Percentiles rank a stretch among this genome's conserved stretches.
Conservation (phyloP, 345 rosid genomes). For the Psidium friedrichsthalianum region DNA sequence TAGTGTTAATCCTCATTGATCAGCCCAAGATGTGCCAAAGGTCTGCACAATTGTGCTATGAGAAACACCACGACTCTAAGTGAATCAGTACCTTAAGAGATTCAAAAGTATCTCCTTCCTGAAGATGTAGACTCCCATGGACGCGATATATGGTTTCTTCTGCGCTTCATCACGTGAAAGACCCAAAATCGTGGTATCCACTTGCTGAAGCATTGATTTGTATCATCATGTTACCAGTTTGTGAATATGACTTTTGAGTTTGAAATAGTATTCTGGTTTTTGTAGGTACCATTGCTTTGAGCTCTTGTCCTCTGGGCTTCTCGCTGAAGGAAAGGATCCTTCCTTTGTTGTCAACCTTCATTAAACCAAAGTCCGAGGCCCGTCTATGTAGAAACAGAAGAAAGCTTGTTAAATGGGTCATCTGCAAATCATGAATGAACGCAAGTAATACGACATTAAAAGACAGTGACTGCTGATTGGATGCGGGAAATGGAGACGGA, state of each 20-base stretch:
- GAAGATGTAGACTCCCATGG: slow-evolving; percentile 97
- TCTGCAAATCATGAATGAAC: neutral
- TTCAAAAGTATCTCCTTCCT: slow-evolving; percentile 89
- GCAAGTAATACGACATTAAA: neutral
- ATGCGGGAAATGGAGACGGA: neutral
- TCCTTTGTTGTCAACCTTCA: slow-evolving; percentile 92
- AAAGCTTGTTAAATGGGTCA: neutral
- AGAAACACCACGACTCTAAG: neutral
- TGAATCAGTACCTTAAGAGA: slow-evolving; percentile 62
- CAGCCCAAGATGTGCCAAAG: neutral
- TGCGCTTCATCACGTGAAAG: slow-evolving; percentile 67
- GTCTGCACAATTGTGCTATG: neutral
- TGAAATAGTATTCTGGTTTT: neutral
- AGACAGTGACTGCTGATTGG: neutral
- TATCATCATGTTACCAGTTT: neutral
- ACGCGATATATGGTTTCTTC: slow-evolving; percentile 91
- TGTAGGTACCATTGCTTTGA: slow-evolving; percentile 67
- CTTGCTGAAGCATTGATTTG: slow-evolving; percentile 35
- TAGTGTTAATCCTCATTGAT: neutral
- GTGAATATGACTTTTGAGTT: neutral
- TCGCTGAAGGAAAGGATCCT: slow-evolving; percentile 76
- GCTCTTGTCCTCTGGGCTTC: slow-evolving; percentile 75
- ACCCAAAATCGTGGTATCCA: slow-evolving; percentile 80
- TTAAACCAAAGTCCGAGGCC: slow-evolving; percentile 93
- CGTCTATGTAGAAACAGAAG: slow-evolving; percentile 46